Base-by-base conservation (phyloP, 768 basidiomycete genomes). In the Serendipita vermifera region DNA sequence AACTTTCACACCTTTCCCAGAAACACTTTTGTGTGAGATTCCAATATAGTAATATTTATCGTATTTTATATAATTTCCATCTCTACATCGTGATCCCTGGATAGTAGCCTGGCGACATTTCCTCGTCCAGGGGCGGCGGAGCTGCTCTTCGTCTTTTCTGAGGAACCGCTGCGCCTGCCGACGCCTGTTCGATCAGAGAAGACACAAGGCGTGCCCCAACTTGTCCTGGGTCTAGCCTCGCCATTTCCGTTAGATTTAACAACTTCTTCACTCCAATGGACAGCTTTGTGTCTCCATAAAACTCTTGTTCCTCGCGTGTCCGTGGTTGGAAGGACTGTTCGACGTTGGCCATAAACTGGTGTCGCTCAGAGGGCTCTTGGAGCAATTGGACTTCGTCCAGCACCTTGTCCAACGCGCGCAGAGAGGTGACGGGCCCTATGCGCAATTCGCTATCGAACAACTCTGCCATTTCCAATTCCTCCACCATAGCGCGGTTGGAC, bases 191-290 rank as follows among this genome's bases (percentile, higher is more conserved):
- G 46, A 51, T 51, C 46, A 51, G 46, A 11, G 46, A 51, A 7
- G 46, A 51, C 46, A 75, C 76, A 58, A 91, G 68, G 58, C 87
- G 75, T 63, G 83, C 80, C 27, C 79, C 87, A 14, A 82, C 85
- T 59, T 81, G 83, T 51, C 87, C 82, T 1, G 89, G 89, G 64
- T 96, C 94, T 71, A 98, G 96, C 64, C 94, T 77, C 46, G 93
- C 88, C 93, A 96, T 97, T 75, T 99, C 96, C 17, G 93, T 76
- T 56, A 87, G 76, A 58, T 83, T 89, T 65, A 99, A 68, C 67
- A 99, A 64, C 70, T 87, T 92, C 80, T 98, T 98, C 64, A 99
- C 81, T 0, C 96, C 96, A 43, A 98, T 84, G 60, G 83, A 80
- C 62, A 92, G 61, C 46, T 71, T 75, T 13, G 75, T 64, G 5